phyloP scores from a whole-genome alignment of 1,284 basidiomycete species.

The Ustilago hordei region DNA sequence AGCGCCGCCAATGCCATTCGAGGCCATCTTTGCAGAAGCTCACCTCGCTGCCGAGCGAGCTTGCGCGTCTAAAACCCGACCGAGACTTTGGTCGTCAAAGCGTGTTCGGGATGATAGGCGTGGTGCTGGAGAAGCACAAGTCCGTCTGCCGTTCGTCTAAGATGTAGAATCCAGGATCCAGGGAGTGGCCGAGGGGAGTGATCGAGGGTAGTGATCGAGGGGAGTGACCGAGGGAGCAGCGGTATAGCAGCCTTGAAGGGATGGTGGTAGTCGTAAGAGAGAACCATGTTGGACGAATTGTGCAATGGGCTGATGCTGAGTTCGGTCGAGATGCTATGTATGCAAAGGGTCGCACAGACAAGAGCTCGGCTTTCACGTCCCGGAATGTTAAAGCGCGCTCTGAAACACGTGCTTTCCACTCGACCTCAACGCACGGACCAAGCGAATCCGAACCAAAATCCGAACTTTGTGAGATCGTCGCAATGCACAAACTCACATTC shows the following conservation, averaged over 20 bases:
- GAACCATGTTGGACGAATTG: neutral
- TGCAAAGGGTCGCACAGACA: neutral
- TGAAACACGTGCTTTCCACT: neutral
- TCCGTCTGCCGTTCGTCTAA: neutral
- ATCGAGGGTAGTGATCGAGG: neutral
- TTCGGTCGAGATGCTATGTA: slow-evolving; percentile 4
- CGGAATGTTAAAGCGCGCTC: neutral
- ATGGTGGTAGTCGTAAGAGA: slow-evolving; percentile 1
- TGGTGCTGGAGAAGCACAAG: neutral
- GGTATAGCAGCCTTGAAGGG: neutral
- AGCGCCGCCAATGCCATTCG: slow-evolving; percentile 3
- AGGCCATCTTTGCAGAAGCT: neutral
- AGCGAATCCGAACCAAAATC: neutral
- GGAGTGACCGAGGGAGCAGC: neutral
- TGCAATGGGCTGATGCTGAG: slow-evolving; percentile 5
- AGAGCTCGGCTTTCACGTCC: slow-evolving; percentile 13
- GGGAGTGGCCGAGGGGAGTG: neutral
- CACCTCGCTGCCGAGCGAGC: too few species aligned
- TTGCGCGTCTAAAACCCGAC: too few species aligned
- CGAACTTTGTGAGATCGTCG: neutral
- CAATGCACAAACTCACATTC: neutral
- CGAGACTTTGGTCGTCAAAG: too few species aligned
- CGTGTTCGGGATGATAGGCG: neutral
- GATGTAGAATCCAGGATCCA: neutral
- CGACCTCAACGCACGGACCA: neutral